Conservation (phyloP, 345 rosid genomes). For the Arabidopsis arenosa region DNA sequence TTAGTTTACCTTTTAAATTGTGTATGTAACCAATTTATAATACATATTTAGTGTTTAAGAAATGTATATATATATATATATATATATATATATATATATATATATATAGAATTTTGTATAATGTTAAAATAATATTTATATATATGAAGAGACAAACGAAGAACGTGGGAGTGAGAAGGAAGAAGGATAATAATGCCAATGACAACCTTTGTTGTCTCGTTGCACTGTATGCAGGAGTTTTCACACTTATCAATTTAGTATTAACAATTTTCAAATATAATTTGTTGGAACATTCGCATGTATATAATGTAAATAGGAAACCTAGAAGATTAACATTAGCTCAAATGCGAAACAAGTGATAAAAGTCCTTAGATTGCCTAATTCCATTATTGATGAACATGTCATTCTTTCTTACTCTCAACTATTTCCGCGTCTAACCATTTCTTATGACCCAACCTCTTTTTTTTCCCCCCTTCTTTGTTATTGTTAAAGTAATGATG, state of each 20-base stretch:
- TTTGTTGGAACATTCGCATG: constrained; percentile 24
- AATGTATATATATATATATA: neutral
- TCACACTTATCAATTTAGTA: constrained; percentile 6
- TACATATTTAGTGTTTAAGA: neutral
- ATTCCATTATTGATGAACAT: constrained; percentile 44
- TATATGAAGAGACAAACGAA: constrained; percentile 30
- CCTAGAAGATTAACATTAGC: constrained; percentile 29
- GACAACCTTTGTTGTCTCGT: constrained; percentile 38
- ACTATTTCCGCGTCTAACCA: constrained; percentile 37
- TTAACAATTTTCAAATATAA: constrained; percentile 25
- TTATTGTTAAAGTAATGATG: neutral
- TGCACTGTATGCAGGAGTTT: constrained; percentile 29
- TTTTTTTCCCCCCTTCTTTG: neutral
- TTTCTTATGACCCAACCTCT: constrained; percentile 15
- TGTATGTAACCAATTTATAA: neutral
- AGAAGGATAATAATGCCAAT: constrained; percentile 29
- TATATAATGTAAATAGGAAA: constrained; percentile 16
- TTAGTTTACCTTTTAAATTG: neutral
- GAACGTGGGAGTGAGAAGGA: constrained; percentile 37
- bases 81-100: neutral
- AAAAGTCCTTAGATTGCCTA: constrained; percentile 48
- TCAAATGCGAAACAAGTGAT: neutral
- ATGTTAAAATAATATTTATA: too few species aligned
- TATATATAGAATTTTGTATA: neutral
- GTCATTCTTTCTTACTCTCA: constrained; percentile 30